Evolutionary conservation across 805 yeast species (phyloP).

Genomic region (Kazachstania martiniae): DNA sequence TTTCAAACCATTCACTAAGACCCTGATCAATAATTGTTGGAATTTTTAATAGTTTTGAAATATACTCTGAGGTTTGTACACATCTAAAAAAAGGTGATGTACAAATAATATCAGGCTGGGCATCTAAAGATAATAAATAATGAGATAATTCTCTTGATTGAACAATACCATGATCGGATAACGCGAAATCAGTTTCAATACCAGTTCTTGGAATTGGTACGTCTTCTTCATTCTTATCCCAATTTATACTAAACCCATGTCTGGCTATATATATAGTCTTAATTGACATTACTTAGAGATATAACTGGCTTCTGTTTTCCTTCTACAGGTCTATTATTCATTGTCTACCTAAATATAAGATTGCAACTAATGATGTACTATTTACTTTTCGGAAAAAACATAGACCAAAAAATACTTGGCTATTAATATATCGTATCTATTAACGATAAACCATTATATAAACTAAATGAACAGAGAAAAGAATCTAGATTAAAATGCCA

Average conservation of each 20-base stretch:
- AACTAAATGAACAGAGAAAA: background rate
- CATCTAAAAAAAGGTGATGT: conserved; percentile 87
- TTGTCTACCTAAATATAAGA: background rate
- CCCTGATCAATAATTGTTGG: conserved; percentile 68
- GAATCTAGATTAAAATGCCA: conserved; percentile 10
- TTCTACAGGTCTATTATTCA: background rate
- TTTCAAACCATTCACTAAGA: conserved; percentile 81
- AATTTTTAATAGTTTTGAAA: conserved; percentile 46
- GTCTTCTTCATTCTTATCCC: conserved; percentile 30
- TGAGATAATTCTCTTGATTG: conserved; percentile 77
- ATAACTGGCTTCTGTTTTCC: background rate
- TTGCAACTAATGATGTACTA: too few relatives aligned
- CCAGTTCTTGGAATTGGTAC: conserved; percentile 66
- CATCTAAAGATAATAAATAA: conserved; percentile 39
- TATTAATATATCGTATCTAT: background rate
- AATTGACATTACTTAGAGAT: conserved; percentile 32
- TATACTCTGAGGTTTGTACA: conserved; percentile 67
- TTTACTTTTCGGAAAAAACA: background rate
- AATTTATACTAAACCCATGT: conserved; percentile 86
- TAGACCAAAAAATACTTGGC: background rate
- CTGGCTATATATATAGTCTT: conserved; percentile 60
- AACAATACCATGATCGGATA: conserved; percentile 78
- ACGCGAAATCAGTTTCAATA: conserved; percentile 76
- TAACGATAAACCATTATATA: background rate
- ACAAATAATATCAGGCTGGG: conserved; percentile 61